These are phyloP conservation scores for Chaetomiaceae sp. DNA, from an alignment of 2,329 filamentous ascomycete species.

Conservation along the genomic window DNA sequence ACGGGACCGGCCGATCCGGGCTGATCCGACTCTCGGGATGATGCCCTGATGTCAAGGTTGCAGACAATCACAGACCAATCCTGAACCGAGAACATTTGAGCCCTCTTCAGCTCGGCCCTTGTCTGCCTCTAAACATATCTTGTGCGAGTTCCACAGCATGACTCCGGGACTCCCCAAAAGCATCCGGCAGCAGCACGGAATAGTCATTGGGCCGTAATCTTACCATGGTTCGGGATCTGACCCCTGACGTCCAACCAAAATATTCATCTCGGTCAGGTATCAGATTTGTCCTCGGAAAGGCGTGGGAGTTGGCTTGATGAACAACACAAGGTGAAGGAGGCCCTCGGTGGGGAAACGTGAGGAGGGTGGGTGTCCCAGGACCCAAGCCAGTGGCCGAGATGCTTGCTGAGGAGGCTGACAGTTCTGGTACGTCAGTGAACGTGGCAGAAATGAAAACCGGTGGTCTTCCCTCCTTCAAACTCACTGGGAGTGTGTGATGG, in stretches of 20 bases:
- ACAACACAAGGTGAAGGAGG: constrained; percentile 18
- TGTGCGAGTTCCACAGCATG: neutral
- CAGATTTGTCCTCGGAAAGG: constrained; percentile 14
- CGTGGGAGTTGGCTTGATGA: neutral
- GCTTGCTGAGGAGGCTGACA: neutral
- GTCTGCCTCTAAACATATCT: no score
- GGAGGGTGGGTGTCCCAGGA: constrained; percentile 17
- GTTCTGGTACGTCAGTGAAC: neutral
- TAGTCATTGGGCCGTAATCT: no score
- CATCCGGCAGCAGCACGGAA: no score
- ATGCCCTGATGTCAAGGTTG: neutral
- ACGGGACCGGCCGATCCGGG: constrained; percentile 8
- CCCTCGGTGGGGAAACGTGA: constrained; percentile 23
- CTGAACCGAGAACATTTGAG: neutral
- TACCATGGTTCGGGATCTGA: no score
- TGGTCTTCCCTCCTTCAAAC: no score
- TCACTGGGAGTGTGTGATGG: neutral
- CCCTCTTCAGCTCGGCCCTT: no score
- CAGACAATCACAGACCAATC: neutral
- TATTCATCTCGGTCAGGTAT: neutral
- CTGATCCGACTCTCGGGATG: neutral
- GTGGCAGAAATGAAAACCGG: neutral
- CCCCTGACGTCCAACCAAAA: no score
- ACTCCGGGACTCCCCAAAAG: no score
- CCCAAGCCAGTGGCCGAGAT: neutral